Conservation (phyloP, 2,329 filamentous ascomycete species). For the Phaeophleospora eucalypticola region DNA sequence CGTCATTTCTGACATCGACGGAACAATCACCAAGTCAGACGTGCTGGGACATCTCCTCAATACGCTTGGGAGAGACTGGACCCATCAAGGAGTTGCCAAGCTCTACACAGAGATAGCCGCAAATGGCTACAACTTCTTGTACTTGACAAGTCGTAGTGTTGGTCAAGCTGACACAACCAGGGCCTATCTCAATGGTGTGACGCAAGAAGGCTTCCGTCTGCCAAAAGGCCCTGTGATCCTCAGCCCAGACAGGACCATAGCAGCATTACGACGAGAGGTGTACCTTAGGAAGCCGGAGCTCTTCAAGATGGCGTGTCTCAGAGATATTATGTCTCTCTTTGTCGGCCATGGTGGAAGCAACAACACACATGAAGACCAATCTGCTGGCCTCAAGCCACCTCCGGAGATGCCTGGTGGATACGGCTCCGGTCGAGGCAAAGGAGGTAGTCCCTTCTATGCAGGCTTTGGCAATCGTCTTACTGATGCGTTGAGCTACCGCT, state of each 20-base stretch:
- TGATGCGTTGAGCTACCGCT: slow-evolving; percentile 91
- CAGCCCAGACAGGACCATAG: slow-evolving; percentile 91
- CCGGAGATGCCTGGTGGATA: slow-evolving; percentile 10
- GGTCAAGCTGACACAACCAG: slow-evolving; percentile 89
- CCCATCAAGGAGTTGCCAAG: slow-evolving; percentile 92
- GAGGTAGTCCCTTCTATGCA: slow-evolving; percentile 75
- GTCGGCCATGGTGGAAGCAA: slow-evolving; percentile 35
- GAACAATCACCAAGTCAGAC: slow-evolving; percentile 83
- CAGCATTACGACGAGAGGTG: slow-evolving; percentile 83
- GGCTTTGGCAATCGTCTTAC: slow-evolving; percentile 96
- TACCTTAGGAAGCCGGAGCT: slow-evolving; percentile 96
- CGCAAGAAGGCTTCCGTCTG: slow-evolving; percentile 79
- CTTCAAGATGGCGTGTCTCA: slow-evolving; percentile 98
- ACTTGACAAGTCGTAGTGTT: slow-evolving; percentile 88
- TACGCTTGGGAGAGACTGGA: slow-evolving; percentile 97
- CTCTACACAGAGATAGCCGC: slow-evolving; percentile 91
- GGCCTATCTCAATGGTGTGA: slow-evolving; percentile 82
- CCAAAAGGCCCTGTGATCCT: slow-evolving; percentile 91
- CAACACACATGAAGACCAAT: slow-evolving; percentile 26
- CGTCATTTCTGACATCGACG: slow-evolving; percentile 97
- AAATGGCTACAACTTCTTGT: slow-evolving; percentile 99
- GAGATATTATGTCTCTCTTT: slow-evolving; percentile 89
- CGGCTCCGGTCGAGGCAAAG: slow-evolving; percentile 24
- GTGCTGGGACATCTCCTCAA: slow-evolving; percentile 77
- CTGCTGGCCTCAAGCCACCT: slow-evolving; percentile 26